These are phyloP conservation scores for Pseudotsuga menziesii DNA, from an alignment of 75 land plant genomes.

Conservation along the genomic window DNA sequence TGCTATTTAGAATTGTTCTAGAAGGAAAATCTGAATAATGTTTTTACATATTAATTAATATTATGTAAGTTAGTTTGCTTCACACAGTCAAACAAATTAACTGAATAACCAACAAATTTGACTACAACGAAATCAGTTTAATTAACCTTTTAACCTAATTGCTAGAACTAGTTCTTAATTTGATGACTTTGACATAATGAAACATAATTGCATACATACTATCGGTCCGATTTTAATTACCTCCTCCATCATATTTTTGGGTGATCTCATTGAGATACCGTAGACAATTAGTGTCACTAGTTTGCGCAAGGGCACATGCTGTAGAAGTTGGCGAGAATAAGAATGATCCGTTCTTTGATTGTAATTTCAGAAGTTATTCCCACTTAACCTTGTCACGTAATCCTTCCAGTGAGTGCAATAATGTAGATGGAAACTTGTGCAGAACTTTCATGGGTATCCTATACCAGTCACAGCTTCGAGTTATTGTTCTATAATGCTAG, in stretches of 20 bases:
- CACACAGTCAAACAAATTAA: no score
- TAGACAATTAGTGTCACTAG: slow-evolving; percentile 62
- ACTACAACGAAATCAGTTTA: no score
- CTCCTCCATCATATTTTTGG: slow-evolving; percentile 64
- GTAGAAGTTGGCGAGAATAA: slow-evolving; percentile 88
- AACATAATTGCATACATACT: not conserved
- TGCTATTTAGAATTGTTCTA: not conserved
- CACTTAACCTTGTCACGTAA: slow-evolving; percentile 64
- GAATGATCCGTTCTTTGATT: slow-evolving; percentile 77
- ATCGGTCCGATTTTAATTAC: slow-evolving; percentile 16
- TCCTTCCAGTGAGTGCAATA: slow-evolving; percentile 83
- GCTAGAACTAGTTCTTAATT: not conserved
- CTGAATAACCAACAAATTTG: no score
- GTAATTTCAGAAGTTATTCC: slow-evolving; percentile 69
- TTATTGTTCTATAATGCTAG: not conserved
- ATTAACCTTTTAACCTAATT: no score
- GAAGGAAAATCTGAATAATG: no score
- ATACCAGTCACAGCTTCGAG: not conserved
- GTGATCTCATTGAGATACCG: slow-evolving; percentile 43
- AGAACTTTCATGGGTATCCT: slow-evolving; percentile 82
- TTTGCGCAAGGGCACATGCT: slow-evolving; percentile 80
- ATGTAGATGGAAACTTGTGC: slow-evolving; percentile 69
- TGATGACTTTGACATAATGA: no score
- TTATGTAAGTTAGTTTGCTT: no score
- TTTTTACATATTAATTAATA: no score